phyloP scores from a whole-genome alignment of 177 flowering plant species.

The Vitis hybrid region DNA sequence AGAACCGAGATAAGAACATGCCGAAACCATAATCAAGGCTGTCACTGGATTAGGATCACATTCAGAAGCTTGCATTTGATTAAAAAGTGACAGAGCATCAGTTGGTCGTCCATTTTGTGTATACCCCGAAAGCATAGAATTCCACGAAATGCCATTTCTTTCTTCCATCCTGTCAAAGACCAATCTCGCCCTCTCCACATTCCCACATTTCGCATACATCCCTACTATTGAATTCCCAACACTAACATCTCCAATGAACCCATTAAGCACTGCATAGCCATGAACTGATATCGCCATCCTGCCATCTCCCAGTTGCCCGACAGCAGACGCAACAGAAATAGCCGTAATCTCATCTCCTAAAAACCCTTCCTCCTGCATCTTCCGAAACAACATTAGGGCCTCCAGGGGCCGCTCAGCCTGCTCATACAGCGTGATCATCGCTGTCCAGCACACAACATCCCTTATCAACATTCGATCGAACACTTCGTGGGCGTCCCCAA shows the following conservation, averaged over 20 bases:
- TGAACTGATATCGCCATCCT: conserved; percentile 30
- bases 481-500: conserved; percentile 22
- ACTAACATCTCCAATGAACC: conserved; percentile 27
- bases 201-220: conserved; percentile 37
- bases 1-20: conserved; percentile 40
- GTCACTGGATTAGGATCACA: conserved; percentile 35
- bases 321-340: conserved; percentile 42
- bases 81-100: conserved; percentile 38
- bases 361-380: conserved; percentile 35
- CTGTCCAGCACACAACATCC: conserved; percentile 37
- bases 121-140: conserved; percentile 41
- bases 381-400: conserved; percentile 27
- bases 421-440: conserved; percentile 35
- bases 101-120: conserved; percentile 39
- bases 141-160: conserved; percentile 45
- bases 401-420: conserved; percentile 28
- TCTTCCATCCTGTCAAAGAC: conserved; percentile 33
- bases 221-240: conserved; percentile 36
- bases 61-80: conserved; percentile 31
- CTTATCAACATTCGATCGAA: conserved; percentile 32
- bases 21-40: conserved; percentile 32
- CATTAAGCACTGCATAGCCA: conserved; percentile 26
- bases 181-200: conserved; percentile 26
- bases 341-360: conserved; percentile 30
- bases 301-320: conserved; percentile 39